These are phyloP conservation scores for Oidium heveae DNA, from an alignment of 2,329 filamentous ascomycete genomes.

Conservation along the genomic window DNA sequence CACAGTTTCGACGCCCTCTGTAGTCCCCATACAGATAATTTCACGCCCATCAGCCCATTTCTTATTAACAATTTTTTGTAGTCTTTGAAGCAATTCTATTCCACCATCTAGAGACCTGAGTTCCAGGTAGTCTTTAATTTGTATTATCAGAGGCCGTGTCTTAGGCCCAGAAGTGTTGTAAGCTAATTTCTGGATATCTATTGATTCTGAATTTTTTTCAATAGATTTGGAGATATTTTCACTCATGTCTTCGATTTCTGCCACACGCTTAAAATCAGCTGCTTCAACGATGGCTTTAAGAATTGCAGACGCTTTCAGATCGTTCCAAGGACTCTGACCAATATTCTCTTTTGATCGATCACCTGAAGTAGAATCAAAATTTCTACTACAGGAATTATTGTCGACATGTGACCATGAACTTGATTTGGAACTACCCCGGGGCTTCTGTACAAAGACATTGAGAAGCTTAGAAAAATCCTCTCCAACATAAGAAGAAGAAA, in stretches of 20 bases:
- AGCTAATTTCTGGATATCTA: constrained; percentile 8
- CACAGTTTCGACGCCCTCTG: constrained; percentile 20
- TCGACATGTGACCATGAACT: background rate
- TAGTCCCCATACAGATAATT: constrained; percentile 58
- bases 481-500: constrained; percentile 15
- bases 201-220: constrained; percentile 1
- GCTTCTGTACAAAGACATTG: background rate
- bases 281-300: constrained; percentile 27
- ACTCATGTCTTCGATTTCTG: background rate
- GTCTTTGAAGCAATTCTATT: constrained; percentile 37
- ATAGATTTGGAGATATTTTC: background rate
- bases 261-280: constrained; percentile 15
- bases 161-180: constrained; percentile 5
- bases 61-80: constrained; percentile 47
- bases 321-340: constrained; percentile 1
- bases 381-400: background rate
- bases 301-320: constrained; percentile 6
- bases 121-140: constrained; percentile 60
- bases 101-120: constrained; percentile 46
- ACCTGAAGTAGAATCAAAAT: background rate
- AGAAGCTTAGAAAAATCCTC: constrained; percentile 8
- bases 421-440: background rate
- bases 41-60: constrained; percentile 45
- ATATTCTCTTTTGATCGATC: background rate
- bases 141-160: constrained; percentile 35